Base-by-base conservation (phyloP, 176 grass and related monocot species). In the Melocanna baccifera region DNA sequence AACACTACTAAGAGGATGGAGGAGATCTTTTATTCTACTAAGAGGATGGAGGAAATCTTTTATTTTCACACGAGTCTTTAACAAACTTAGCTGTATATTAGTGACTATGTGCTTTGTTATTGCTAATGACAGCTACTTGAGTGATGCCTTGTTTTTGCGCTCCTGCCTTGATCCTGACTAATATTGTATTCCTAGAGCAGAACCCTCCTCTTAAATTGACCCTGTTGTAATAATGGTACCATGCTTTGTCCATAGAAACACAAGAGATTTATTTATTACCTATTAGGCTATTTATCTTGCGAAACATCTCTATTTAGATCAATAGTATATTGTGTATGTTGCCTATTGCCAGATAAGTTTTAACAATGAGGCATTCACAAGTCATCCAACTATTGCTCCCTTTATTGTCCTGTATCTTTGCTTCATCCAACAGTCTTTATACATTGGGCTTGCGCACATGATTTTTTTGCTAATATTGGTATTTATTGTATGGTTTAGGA, bases 111-210 rank as follows among this genome's bases (percentile, higher is more conserved):
- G 1, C 5, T 46, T 18, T 63, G n/a, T 36, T 28, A 57, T 69
- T 81, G 47, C 47, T 81, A 4, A 70, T 81, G 29, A 69, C 56
- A 53, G 14, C 29, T 81, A 48, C 48, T 69, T 69, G 34, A 73
- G 14, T 51, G 62, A 59, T 12, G 56, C 56, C 56, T 12, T 59
- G n/a, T 59, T 25, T 8, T 4, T 59, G 9, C 1, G 3, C 56
- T 4, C 83, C 95, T 83, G 87, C 12, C 34, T 69, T 26, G 32
- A 77, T 22, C 51, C 18, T 70, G 10, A 59, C 5, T 59, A 69
- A 82, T 71, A 16, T 1, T 59, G 36, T 53, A 71, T 70, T 71
- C 9, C 66, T 29, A 14, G 48, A 14, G 51, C n/a, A 58, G 20
- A 50, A 39, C 65, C 50, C 51, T 23, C 46, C 47, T 39, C 32